Percentiles rank a stretch among this genome's conserved stretches.
These are phyloP conservation scores for Ophiostoma piceae DNA, from an alignment of 2,329 filamentous ascomycete species.

Conservation along the genomic window DNA sequence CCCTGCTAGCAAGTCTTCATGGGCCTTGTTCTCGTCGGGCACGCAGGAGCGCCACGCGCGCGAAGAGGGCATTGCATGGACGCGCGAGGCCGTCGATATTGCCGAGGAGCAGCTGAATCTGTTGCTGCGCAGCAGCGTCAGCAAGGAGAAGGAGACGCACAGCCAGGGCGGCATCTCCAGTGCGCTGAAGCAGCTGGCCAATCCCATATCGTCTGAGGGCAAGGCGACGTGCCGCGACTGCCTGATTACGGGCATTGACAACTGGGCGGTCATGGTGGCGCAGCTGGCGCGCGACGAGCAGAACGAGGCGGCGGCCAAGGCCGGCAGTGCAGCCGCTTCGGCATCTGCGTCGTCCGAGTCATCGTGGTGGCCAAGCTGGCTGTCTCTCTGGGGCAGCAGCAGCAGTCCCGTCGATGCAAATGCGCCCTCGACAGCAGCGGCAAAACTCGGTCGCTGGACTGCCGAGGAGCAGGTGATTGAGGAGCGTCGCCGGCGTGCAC, in stretches of 20 bases:
- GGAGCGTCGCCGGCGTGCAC: constrained; percentile 48
- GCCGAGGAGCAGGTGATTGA: constrained; percentile 52
- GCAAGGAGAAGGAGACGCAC: constrained; percentile 14
- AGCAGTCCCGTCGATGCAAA: constrained; percentile 32
- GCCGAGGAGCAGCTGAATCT: constrained; percentile 63
- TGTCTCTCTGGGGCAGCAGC: constrained; percentile 38
- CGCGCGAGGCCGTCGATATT: constrained; percentile 75
- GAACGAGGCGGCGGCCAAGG: background rate
- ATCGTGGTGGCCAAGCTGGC: constrained; percentile 35
- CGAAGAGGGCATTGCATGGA: constrained; percentile 80
- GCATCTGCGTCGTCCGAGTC: background rate
- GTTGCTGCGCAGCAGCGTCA: constrained; percentile 30
- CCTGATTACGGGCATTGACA: constrained; percentile 66
- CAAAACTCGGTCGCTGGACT: constrained; percentile 44
- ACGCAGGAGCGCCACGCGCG: constrained; percentile 40
- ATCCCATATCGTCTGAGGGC: constrained; percentile 31
- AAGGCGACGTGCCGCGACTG: constrained; percentile 69
- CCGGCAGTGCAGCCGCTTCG: background rate
- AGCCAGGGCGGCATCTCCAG: background rate
- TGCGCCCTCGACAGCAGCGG: background rate
- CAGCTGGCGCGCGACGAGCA: constrained; percentile 52
- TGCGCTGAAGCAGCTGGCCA: constrained; percentile 2
- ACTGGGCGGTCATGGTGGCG: constrained; percentile 78
- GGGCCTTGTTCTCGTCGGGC: constrained; percentile 40
- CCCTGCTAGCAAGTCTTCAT: constrained; percentile 35